Conservation (phyloP, 106 monocot species). For the Alisma plantagoaquatica region DNA sequence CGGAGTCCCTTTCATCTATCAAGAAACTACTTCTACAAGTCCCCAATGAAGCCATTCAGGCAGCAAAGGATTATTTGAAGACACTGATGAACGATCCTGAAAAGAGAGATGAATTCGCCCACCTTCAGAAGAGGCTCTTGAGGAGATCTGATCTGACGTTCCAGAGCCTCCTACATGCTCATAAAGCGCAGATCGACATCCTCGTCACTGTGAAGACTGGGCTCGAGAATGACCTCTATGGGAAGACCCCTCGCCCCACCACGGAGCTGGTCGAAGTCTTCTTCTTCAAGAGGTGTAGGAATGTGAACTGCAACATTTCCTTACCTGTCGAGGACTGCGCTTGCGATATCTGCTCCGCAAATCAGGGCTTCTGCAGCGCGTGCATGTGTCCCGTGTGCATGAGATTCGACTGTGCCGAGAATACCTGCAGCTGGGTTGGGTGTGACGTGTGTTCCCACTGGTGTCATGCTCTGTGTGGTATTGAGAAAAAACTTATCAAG, state of each 20-base stretch:
- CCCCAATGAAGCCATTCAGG: constrained; percentile 1
- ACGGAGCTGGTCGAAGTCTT: constrained; percentile 75
- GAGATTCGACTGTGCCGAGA: constrained; percentile 82
- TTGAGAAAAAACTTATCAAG: constrained; percentile 64
- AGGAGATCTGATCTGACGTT: constrained; percentile 64
- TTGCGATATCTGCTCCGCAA: constrained; percentile 68
- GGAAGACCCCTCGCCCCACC: constrained; percentile 31
- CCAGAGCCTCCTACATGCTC: constrained; percentile 42
- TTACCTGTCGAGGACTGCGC: constrained; percentile 90
- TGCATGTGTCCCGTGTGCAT: constrained; percentile 89
- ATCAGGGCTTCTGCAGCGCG: constrained; percentile 85
- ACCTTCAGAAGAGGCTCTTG: constrained; percentile 55
- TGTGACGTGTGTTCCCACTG: constrained; percentile 92
- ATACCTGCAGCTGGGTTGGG: constrained; percentile 96
- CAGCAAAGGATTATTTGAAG: constrained; percentile 8
- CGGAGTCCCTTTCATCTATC: constrained; percentile 2
- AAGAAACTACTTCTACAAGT: constrained; percentile 11
- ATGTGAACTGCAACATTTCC: constrained; percentile 47
- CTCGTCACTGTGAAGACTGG: constrained; percentile 75
- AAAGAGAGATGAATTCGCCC: constrained; percentile 30
- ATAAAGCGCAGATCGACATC: constrained; percentile 69
- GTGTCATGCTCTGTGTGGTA: constrained; percentile 90
- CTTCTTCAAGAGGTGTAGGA: constrained; percentile 49
- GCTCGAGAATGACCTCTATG: constrained; percentile 24
- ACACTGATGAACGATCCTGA: background rate